Base-by-base conservation (phyloP, 129 eudicot genomes). In the Flaveria brownii region DNA sequence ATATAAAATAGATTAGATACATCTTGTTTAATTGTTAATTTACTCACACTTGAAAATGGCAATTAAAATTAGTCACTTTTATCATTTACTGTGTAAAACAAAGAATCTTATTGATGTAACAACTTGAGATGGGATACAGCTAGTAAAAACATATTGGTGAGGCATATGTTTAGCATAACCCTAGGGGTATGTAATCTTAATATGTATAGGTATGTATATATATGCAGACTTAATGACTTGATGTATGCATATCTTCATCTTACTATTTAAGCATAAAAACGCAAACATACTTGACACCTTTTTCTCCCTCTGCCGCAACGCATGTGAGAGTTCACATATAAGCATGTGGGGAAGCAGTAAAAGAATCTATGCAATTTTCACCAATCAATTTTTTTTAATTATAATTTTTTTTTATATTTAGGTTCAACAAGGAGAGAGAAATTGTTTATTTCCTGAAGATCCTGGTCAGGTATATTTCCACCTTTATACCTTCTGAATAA, bases 361-460 rank as follows among this genome's bases (percentile, higher is more conserved):
- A 80, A 54, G 41, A n/a, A 30, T 64, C 14, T 64, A 30, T 36
- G 46, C 18, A n/a, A 6, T 39, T 2, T 59, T 64, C 30, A 42
- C 45, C 28, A 20, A 60, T 0, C 20, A 57, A 28, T 68, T 1
- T 47, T 47, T 47, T 74, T 45, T 42, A 33, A 14, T 55, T 30
- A 36, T 51, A 9, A 18, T n/a, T 9, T n/a, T 73, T 17, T 17
- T 60, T 28, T 9, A 50, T 78, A 36, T 71, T 70, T 73, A 87
- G 93, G 89, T 71, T 87, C 90, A 86, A 85, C 91, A 86, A 85
- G 91, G 90, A 64, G 93, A 92, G 80, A 87, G 85, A 68, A 92
- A 89, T 83, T 87, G 93, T 79, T 84, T 92, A 86, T 92, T 89
- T 82, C 97, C 97, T 78, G 96, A 92, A 77, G 97, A 92, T 82